Evolutionary conservation across 371 early-diverging fungal genomes (phyloP), one percentile per base, ranked within the genome.

Genomic region (Fennellomyces sp.): DNA sequence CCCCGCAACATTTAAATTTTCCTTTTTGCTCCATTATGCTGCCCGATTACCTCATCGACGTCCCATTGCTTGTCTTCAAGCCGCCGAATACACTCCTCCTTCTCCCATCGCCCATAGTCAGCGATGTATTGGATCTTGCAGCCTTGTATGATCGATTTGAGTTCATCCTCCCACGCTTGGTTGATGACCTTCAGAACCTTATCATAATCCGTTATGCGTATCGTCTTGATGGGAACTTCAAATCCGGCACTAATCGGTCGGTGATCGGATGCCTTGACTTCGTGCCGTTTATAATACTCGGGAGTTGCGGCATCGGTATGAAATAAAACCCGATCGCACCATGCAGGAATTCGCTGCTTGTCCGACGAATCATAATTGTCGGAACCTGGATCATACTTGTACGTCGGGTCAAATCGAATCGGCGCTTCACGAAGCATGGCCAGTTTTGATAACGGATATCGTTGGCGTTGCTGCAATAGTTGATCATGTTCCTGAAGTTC

Each of bases 281-380:
- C 91, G 56, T 70, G 69, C 27, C 93, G 61, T 27, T 53, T 56
- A 60, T 85, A 83, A 52, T 69, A 77, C 25, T 76, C 23, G 30
- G 68, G 72, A 13, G 74, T 49, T 30, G 74, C 67, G 35, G 66
- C 63, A 2, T 58, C 58, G 6, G 78, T 81, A 31, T 81, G 66
- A 61, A 71, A 86, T 25, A 89, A 63, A 33, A 89, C 80, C n/a
- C 95, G 83, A 71, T 95, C 95, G 54, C 94, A 95, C 89, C 91
- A 95, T 0, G 92, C 88, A 2, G 94, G 94, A 0, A 88, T 80
- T 2, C 94, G 81, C 65, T 84, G 72, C 68, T 95, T 95, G 23
- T 93, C 92, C 8, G 88, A 88, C 2, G 87, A 78, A 60, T 95
- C 95, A 63, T 91, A 95, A 2, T 65, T 58, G 17, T 86, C 80